Percentiles rank a stretch among this genome's conserved stretches.
phyloP scores from a whole-genome alignment of 1,284 basidiomycete genomes.

The Sparassis latifolia region DNA sequence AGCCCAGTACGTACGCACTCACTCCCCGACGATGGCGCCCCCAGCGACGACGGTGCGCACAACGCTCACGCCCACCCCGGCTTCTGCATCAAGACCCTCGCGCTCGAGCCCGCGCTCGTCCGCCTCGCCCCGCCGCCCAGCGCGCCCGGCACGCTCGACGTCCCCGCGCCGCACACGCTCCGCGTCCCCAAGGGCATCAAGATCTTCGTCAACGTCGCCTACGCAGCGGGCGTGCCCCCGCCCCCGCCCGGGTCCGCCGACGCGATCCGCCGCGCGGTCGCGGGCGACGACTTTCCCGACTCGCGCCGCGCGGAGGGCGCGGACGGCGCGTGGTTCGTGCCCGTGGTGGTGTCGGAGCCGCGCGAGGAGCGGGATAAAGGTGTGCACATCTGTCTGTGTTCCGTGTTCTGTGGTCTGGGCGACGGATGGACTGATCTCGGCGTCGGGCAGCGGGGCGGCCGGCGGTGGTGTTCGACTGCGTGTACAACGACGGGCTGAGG shows the following conservation, averaged over 20 bases:
- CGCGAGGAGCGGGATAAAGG: slow-evolving; percentile 65
- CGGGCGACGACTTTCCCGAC: slow-evolving; percentile 29
- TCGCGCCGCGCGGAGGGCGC: slow-evolving; percentile 30
- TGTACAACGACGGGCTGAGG: slow-evolving; percentile 55
- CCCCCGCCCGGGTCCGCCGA: slow-evolving; percentile 54
- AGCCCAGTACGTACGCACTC: no score
- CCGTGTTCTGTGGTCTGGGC: no score
- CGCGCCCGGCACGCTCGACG: slow-evolving; percentile 18
- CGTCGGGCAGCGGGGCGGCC: slow-evolving; percentile 52
- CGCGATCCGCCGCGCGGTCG: slow-evolving; percentile 48
- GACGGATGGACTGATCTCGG: neutral
- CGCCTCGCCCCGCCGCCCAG: slow-evolving; percentile 12
- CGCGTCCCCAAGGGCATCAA: slow-evolving; percentile 45
- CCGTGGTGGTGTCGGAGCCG: slow-evolving; percentile 64
- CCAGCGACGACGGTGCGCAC: slow-evolving; percentile 21
- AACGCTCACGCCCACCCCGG: slow-evolving; percentile 47
- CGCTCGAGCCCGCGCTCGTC: slow-evolving; percentile 31
- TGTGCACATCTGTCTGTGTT: slow-evolving; percentile 20
- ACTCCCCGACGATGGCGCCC: neutral
- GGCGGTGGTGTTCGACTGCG: slow-evolving; percentile 63
- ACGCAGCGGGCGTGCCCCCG: slow-evolving; percentile 57
- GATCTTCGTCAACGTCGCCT: slow-evolving; percentile 68
- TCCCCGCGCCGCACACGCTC: slow-evolving; percentile 21
- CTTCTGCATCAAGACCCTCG: slow-evolving; percentile 53
- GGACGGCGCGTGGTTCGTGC: slow-evolving; percentile 50